Evolutionary conservation across 2,329 filamentous ascomycete species (phyloP).

Genomic region (Claviceps sp.): DNA sequence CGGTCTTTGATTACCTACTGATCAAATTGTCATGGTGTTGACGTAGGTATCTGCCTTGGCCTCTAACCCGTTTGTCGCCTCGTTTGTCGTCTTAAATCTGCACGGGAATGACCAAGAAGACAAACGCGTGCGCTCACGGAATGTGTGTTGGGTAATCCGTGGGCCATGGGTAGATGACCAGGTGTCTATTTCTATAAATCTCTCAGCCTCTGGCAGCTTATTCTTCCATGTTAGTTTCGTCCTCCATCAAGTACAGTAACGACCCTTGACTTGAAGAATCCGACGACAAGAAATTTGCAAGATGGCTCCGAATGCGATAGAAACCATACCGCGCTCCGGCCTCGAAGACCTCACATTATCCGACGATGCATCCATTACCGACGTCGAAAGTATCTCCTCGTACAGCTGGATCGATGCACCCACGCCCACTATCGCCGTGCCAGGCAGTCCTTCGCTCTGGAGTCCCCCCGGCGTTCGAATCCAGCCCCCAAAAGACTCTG

Average conservation of each 20-base stretch:
- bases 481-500: constrained; percentile 23
- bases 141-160: not conserved
- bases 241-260: not conserved
- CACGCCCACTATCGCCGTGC: constrained; percentile 29
- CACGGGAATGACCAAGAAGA: not conserved
- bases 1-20: no score
- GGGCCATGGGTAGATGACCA: not conserved
- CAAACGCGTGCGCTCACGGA: not conserved
- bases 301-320: not conserved
- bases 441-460: constrained; percentile 25
- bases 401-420: constrained; percentile 37
- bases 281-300: not conserved
- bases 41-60: no score
- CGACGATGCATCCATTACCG: no score
- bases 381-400: no score
- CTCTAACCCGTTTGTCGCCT: not conserved
- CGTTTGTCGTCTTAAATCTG: not conserved
- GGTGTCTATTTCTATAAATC: no score
- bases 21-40: no score
- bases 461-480: constrained; percentile 12
- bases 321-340: not conserved
- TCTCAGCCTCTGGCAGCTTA: not conserved
- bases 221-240: not conserved
- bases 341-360: not conserved
- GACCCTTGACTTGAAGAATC: not conserved